A percentile compares a stretch with the other conserved stretches of the same genome.
These are phyloP conservation scores for Tylopilus vinaceipallidus DNA, from an alignment of 768 basidiomycete genomes.

Conservation along the genomic window DNA sequence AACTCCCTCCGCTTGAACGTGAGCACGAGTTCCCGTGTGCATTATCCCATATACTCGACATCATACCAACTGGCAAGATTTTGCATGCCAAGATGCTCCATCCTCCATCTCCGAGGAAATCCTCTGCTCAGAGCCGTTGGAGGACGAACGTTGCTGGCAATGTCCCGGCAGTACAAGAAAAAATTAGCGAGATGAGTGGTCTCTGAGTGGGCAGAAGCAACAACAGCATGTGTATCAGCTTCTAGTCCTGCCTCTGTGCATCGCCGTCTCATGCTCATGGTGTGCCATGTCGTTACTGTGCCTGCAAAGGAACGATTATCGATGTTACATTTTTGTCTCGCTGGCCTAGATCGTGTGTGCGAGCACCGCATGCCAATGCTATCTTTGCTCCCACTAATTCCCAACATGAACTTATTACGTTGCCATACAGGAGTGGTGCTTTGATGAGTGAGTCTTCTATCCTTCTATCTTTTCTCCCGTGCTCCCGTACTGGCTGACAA, in stretches of 20 bases:
- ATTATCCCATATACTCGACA: slow-evolving; percentile 3
- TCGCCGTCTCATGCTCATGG: slow-evolving; percentile 19
- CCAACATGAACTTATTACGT: slow-evolving; percentile 25
- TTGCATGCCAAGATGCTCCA: background rate
- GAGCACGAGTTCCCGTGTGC: slow-evolving; percentile 4
- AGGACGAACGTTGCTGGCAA: slow-evolving; percentile 4
- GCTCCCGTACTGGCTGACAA: slow-evolving; percentile 7
- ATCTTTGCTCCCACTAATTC: slow-evolving; percentile 24
- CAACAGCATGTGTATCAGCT: slow-evolving; percentile 22
- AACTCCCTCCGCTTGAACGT: slow-evolving; percentile 4
- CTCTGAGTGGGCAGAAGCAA: slow-evolving; percentile 30
- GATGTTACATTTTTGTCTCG: slow-evolving; percentile 14
- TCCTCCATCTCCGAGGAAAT: slow-evolving; percentile 25
- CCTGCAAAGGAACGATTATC: slow-evolving; percentile 15
- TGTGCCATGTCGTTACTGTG: slow-evolving; percentile 9
- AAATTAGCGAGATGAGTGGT: slow-evolving; percentile 26
- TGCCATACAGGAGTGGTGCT: slow-evolving; percentile 10
- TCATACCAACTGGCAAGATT: background rate
- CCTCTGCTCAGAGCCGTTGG: background rate
- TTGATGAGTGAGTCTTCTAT: slow-evolving; percentile 9
- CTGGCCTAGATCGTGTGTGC: slow-evolving; percentile 12
- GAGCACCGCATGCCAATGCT: slow-evolving; percentile 21
- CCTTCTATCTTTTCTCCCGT: slow-evolving; percentile 12
- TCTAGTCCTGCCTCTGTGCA: slow-evolving; percentile 26
- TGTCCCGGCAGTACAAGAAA: slow-evolving; percentile 15